A percentile compares a stretch with the other conserved stretches of the same genome.
Conservation (phyloP, 768 basidiomycete species). For the Agaricus subrufescens region DNA sequence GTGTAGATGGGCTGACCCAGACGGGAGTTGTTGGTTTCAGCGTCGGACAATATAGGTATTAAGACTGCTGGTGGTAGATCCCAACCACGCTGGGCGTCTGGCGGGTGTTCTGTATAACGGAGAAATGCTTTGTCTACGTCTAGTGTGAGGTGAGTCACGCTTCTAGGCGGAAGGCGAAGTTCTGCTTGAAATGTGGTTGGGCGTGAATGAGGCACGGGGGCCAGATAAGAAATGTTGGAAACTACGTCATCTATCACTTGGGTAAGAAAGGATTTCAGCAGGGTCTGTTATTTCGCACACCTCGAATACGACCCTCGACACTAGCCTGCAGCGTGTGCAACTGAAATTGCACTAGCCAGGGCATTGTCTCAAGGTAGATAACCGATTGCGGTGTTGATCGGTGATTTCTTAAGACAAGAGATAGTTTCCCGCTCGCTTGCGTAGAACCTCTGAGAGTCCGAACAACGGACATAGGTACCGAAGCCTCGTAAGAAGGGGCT, state of each 20-base stretch:
- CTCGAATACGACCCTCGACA: conserved; percentile 35
- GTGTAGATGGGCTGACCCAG: conserved; percentile 47
- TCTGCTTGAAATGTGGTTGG: conserved; percentile 76
- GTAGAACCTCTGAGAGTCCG: conserved; percentile 71
- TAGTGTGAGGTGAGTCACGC: conserved; percentile 60
- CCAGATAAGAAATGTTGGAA: conserved; percentile 59
- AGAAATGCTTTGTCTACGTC: conserved; percentile 82
- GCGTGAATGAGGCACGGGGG: conserved; percentile 61
- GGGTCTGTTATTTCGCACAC: not conserved
- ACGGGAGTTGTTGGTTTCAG: conserved; percentile 14
- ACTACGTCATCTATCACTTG: conserved; percentile 52
- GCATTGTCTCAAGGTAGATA: conserved; percentile 87
- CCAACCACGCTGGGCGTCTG: conserved; percentile 94
- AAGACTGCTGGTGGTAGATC: conserved; percentile 87
- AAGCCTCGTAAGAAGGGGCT: conserved; percentile 18
- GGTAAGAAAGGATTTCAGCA: not conserved
- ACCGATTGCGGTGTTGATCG: conserved; percentile 37
- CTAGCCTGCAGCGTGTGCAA: conserved; percentile 67
- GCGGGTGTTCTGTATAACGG: conserved; percentile 92
- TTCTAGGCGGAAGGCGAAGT: conserved; percentile 64
- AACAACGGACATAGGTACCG: conserved; percentile 54
- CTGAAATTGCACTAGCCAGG: conserved; percentile 88
- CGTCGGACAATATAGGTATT: conserved; percentile 30
- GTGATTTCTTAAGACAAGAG: conserved; percentile 62
- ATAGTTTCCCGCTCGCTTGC: conserved; percentile 74